Evolutionary conservation across 2,329 filamentous ascomycete species (phyloP), one percentile per base, ranked within the genome.

Genomic region (Harringtonia lauricola): DNA sequence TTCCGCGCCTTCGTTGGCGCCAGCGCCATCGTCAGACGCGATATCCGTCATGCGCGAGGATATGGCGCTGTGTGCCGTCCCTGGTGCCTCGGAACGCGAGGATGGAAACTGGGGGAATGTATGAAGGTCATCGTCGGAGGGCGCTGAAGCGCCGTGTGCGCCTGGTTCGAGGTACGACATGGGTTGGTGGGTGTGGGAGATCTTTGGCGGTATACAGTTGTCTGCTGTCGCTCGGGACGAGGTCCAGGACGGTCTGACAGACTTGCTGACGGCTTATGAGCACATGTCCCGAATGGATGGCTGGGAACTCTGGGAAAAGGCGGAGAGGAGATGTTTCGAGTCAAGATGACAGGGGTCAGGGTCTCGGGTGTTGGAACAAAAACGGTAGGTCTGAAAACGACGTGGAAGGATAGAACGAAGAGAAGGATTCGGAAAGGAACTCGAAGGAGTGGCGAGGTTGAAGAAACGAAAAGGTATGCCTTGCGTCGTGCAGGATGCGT

Each of bases 11-110:
- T 56, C 52, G 29, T 65, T 64, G 33, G 55, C 55, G 15, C 68
- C 65, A 36, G 64, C 66, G 18, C 71, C 74, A 51, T 79, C 73
- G 42, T 79, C 72, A 18, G 71, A 76, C 22, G 64, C 69, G 47
- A 79, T 74, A 48, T 80, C 76, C 28, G 81, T 86, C 72, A 86
- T 81, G 48, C 78, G 77, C 46, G 81, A 84, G 24, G 82, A 86
- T 42, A 85, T 81, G 46, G 83, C 71, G 50, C 80, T 83, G 38
- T 77, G 70, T 15, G 50, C 43, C 17, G 26, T 41, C 8, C 48
- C 50, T 19, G 74, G 70, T 28, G 74, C 71, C 46, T 67, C 59
- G 36, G 62, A 57, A 35, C 67, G 58, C 56, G 61, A 61, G 39
- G 54, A 59, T 3, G 66, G 63, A 39, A 65, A 64, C 36, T 65